Conservation (phyloP, 805 yeast species). For the Huiozyma naganishii region DNA sequence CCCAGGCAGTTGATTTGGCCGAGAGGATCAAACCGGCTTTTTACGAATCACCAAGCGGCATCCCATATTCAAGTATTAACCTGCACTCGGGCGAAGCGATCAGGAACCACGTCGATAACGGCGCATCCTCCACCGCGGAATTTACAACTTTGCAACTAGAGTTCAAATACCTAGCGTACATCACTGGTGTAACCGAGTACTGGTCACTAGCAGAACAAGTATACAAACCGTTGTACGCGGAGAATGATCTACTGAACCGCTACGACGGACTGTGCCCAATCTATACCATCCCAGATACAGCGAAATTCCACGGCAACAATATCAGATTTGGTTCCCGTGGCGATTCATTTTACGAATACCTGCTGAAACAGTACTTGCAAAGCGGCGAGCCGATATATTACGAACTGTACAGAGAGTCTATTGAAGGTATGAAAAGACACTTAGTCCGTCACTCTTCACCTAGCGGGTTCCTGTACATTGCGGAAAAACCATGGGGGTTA, state of each 20-base stretch:
- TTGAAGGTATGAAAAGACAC: slow-evolving; percentile 64
- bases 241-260: slow-evolving; percentile 29
- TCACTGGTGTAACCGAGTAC: slow-evolving; percentile 69
- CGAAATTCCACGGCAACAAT: slow-evolving; percentile 48
- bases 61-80: slow-evolving; percentile 76
- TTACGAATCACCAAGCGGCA: slow-evolving; percentile 44
- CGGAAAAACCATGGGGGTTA: slow-evolving; percentile 69
- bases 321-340: slow-evolving; percentile 87
- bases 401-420: slow-evolving; percentile 67
- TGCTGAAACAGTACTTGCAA: slow-evolving; percentile 75
- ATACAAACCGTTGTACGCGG: slow-evolving; percentile 55
- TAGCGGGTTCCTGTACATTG: slow-evolving; percentile 52
- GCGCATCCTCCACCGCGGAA: slow-evolving; percentile 84
- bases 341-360: slow-evolving; percentile 85
- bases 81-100: slow-evolving; percentile 51
- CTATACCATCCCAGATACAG: slow-evolving; percentile 63
- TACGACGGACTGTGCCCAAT: slow-evolving; percentile 76
- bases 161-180: slow-evolving; percentile 65
- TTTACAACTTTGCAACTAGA: slow-evolving; percentile 81
- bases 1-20: slow-evolving; percentile 74
- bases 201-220: slow-evolving; percentile 74
- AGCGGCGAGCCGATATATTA: slow-evolving; percentile 55
- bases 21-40: slow-evolving; percentile 62
- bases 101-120: slow-evolving; percentile 52
- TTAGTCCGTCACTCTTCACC: slow-evolving; percentile 54